Evolutionary conservation across 768 basidiomycete species (phyloP).

Genomic region (Pulveroboletus sp.): DNA sequence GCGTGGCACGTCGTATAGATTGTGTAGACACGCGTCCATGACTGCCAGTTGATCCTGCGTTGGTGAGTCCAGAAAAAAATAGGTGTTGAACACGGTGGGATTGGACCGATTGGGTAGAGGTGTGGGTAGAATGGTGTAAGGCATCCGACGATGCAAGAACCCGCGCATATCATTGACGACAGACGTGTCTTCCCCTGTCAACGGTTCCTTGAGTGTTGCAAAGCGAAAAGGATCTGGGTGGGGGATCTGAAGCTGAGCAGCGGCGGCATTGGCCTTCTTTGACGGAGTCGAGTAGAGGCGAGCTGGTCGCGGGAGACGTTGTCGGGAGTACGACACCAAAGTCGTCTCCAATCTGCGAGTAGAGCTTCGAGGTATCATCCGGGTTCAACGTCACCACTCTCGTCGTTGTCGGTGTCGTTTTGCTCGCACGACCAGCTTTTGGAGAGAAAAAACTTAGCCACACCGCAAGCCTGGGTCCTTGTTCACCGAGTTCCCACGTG

Average conservation of each 20-base stretch:
- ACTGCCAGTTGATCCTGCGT: slow-evolving; percentile 70
- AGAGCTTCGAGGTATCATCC: slow-evolving; percentile 32
- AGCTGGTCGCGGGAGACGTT: slow-evolving; percentile 62
- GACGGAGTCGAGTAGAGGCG: slow-evolving; percentile 68
- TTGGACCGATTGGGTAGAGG: slow-evolving; percentile 52
- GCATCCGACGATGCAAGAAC: slow-evolving; percentile 45
- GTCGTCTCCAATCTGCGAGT: slow-evolving; percentile 32
- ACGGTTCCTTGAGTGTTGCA: slow-evolving; percentile 22
- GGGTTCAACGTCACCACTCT: slow-evolving; percentile 7
- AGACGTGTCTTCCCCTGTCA: slow-evolving; percentile 11
- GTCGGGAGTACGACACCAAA: slow-evolving; percentile 57
- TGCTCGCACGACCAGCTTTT: slow-evolving; percentile 15
- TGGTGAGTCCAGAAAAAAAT: slow-evolving; percentile 59
- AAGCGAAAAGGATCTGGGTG: slow-evolving; percentile 38
- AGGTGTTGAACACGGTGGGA: slow-evolving; percentile 36
- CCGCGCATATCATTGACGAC: slow-evolving; percentile 39
- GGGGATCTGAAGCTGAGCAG: slow-evolving; percentile 35
- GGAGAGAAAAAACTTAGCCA: slow-evolving; percentile 1
- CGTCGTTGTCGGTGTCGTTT: slow-evolving; percentile 10
- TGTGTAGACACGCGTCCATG: slow-evolving; percentile 79
- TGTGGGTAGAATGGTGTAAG: slow-evolving; percentile 59
- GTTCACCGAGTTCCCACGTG: not conserved
- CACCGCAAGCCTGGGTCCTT: too few relatives aligned
- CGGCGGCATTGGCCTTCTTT: slow-evolving; percentile 50
- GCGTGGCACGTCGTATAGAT: slow-evolving; percentile 69